phyloP scores from a whole-genome alignment of 192 early-diverging fungal species.

The Spinellus fusiger region DNA sequence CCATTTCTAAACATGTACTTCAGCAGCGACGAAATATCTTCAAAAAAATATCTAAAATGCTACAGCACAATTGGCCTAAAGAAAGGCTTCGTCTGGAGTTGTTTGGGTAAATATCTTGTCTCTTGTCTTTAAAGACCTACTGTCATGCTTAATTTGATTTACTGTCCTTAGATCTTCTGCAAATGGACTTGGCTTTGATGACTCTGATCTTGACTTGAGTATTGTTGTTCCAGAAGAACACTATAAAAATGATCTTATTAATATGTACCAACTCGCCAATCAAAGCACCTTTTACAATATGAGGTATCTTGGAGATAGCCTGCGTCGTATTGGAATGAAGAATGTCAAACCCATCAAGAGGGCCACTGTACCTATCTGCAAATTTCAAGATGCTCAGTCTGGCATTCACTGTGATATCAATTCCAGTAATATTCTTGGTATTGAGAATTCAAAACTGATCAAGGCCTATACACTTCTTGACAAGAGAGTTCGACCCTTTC shows the following conservation, averaged over 20 bases:
- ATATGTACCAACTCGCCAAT: background rate
- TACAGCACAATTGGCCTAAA: background rate
- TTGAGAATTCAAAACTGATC: conserved; percentile 31
- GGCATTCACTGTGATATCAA: conserved; percentile 33
- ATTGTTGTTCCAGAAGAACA: conserved; percentile 20
- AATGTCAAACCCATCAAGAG: conserved; percentile 17
- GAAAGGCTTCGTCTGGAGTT: background rate
- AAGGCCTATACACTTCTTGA: conserved; percentile 30
- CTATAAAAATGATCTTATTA: background rate
- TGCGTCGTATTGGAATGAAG: conserved; percentile 13
- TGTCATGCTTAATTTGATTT: background rate
- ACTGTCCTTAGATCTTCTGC: conserved; percentile 25
- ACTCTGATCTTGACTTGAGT: conserved; percentile 35
- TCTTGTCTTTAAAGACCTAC: background rate
- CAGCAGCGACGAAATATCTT: background rate
- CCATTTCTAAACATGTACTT: background rate
- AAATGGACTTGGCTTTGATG: conserved; percentile 17
- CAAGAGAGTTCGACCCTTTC: conserved; percentile 20
- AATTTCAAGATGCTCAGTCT: conserved; percentile 23
- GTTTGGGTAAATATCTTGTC: conserved; percentile 1
- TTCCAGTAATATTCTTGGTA: conserved; percentile 25
- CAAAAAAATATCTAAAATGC: background rate
- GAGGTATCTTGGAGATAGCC: conserved; percentile 7
- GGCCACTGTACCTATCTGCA: conserved; percentile 38
- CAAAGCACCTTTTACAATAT: conserved; percentile 5